A percentile compares a stretch with the other conserved stretches of the same genome.
phyloP scores from a whole-genome alignment of 371 early-diverging fungal species.

The Mucor lusitanicus region DNA sequence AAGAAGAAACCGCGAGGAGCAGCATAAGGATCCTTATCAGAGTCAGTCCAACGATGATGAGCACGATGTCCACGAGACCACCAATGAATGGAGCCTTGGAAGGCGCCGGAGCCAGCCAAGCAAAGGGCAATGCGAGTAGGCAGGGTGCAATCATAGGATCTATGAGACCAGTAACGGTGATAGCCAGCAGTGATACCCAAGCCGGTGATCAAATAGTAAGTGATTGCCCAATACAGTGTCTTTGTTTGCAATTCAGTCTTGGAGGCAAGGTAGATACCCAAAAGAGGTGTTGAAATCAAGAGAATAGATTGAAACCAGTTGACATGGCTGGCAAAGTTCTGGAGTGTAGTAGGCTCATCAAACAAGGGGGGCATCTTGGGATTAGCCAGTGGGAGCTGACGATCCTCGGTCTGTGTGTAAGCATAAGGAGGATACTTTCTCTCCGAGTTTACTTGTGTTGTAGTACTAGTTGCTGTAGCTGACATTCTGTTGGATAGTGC shows the following conservation, averaged over 20 bases:
- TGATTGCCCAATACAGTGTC: constrained; percentile 75
- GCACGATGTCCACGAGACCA: constrained; percentile 88
- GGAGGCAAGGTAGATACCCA: constrained; percentile 79
- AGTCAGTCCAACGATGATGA: constrained; percentile 91
- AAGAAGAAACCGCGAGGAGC: constrained; percentile 84
- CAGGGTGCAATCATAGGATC: constrained; percentile 64
- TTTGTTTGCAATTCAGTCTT: constrained; percentile 65
- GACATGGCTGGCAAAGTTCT: constrained; percentile 58
- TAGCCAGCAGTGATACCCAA: constrained; percentile 61
- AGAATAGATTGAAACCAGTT: constrained; percentile 84
- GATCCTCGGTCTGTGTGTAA: constrained; percentile 43
- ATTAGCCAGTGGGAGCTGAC: constrained; percentile 40
- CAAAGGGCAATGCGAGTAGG: constrained; percentile 60
- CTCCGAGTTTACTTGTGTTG: neutral
- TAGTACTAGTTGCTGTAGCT: constrained; percentile 2
- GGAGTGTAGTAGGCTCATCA: constrained; percentile 51
- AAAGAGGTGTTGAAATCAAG: constrained; percentile 75
- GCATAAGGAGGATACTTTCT: constrained; percentile 29
- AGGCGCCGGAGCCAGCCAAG: constrained; percentile 72
- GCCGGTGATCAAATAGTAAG: constrained; percentile 85
- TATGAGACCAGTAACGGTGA: constrained; percentile 83
- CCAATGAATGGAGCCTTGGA: constrained; percentile 86
- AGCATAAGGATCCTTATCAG: constrained; percentile 88
- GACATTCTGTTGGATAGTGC: constrained; percentile 4
- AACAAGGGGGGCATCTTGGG: constrained; percentile 51